Conservation (phyloP, 345 rosid genomes). For the Eucalyptus globulus region DNA sequence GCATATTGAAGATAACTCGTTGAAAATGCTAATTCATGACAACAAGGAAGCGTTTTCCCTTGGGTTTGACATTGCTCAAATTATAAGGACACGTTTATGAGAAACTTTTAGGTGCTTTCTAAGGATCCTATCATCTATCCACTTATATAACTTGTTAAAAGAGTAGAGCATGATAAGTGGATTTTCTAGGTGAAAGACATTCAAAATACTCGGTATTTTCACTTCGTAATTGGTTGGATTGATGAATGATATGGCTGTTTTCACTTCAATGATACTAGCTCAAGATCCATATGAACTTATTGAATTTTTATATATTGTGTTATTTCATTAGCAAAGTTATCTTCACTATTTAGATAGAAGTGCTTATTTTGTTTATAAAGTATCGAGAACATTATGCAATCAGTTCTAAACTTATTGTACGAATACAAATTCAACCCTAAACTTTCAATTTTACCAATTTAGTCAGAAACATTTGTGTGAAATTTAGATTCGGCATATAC, state of each 20-base stretch:
- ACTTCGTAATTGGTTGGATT: not conserved
- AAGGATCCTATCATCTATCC: not conserved
- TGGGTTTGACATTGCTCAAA: not conserved
- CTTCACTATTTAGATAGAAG: not conserved
- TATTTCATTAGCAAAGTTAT: not conserved
- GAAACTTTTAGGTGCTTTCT: not conserved
- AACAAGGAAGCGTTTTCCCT: not conserved
- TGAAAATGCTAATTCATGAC: not conserved
- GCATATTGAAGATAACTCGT: not conserved
- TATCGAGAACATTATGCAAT: not conserved
- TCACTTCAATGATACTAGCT: not conserved
- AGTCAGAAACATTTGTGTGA: rapidly evolving
- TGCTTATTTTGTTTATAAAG: not conserved
- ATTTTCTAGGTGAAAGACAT: not conserved
- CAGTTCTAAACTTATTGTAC: not conserved
- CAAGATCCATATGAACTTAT: not conserved
- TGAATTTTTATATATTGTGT: not conserved
- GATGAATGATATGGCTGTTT: not conserved
- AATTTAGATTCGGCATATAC: not conserved
- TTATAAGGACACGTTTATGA: not conserved
- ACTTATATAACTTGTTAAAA: not conserved
- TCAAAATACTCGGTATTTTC: not conserved
- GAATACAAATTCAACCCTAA: too few relatives aligned
- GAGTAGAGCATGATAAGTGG: not conserved
- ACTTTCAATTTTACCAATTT: too few relatives aligned